phyloP scores from a whole-genome alignment of 1,139 yeast species.

The Taphrina wiesneri region DNA sequence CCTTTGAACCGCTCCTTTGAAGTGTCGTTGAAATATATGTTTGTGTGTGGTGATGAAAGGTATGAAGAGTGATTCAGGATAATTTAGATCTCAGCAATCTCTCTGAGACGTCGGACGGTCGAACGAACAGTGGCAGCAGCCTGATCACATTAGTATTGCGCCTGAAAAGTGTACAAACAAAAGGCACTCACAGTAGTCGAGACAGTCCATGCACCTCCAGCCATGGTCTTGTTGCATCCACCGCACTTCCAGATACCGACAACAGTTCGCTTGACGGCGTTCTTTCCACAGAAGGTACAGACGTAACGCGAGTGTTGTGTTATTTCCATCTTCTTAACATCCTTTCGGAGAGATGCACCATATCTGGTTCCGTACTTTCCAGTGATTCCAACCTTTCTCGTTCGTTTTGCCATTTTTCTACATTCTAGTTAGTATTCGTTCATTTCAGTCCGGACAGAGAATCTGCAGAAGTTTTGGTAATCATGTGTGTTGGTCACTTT shows the following conservation, averaged over 20 bases:
- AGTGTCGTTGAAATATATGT: constrained; percentile 11
- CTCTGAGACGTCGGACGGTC: constrained; percentile 99
- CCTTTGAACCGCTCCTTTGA: background rate
- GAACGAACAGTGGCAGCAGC: constrained; percentile 99
- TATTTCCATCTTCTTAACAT: constrained; percentile 98
- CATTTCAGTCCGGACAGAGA: background rate
- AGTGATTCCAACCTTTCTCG: constrained; percentile 99
- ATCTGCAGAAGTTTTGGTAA: background rate
- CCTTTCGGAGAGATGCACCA: constrained; percentile 99
- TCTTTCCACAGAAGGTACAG: constrained; percentile 99
- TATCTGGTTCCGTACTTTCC: constrained; percentile 78
- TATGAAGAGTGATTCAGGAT: background rate
- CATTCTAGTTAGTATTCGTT: background rate
- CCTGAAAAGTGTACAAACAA: background rate
- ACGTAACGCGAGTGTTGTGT: constrained; percentile 94
- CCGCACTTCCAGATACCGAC: constrained; percentile 99
- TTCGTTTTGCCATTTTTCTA: constrained; percentile 77
- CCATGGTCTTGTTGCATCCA: constrained; percentile 93
- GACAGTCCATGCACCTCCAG: constrained; percentile 99
- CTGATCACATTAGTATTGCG: constrained; percentile 52
- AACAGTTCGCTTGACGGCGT: constrained; percentile 95
- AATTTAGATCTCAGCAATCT: constrained; percentile 94
- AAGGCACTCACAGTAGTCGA: constrained; percentile 49
- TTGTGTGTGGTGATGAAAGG: background rate
- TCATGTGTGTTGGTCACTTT: background rate